Percentiles rank a stretch among this genome's conserved stretches.
Evolutionary conservation across 768 basidiomycete genomes (phyloP).

Genomic region (Podaxis mareebaensis): DNA sequence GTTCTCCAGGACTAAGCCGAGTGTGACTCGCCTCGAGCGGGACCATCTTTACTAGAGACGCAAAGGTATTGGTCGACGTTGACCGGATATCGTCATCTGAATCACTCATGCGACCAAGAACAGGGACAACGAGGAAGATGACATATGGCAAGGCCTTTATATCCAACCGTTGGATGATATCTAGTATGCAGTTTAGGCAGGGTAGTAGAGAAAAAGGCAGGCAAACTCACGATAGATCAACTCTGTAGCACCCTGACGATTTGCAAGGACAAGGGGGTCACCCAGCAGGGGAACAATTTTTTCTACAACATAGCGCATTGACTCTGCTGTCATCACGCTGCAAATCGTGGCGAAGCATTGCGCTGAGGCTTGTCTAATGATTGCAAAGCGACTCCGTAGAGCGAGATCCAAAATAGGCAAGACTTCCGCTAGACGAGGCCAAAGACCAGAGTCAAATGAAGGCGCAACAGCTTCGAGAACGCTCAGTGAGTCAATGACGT

Average conservation of each 20-base stretch:
- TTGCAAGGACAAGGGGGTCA: conserved; percentile 70
- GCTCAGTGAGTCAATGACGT: conserved; percentile 90
- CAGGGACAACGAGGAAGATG: conserved; percentile 93
- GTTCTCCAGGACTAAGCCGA: not conserved
- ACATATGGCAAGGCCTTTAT: conserved; percentile 95
- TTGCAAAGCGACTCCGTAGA: conserved; percentile 83
- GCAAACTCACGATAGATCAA: conserved; percentile 84
- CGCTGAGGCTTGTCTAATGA: conserved; percentile 87
- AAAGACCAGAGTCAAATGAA: conserved; percentile 68
- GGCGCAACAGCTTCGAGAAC: conserved; percentile 83
- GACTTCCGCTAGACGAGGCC: conserved; percentile 65
- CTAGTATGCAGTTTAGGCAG: conserved; percentile 39
- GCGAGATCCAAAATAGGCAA: conserved; percentile 79
- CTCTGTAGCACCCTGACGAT: conserved; percentile 90
- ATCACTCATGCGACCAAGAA: conserved; percentile 98
- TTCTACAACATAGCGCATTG: conserved; percentile 91
- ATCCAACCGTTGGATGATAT: conserved; percentile 89
- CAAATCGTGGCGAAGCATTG: conserved; percentile 87
- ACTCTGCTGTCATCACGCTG: conserved; percentile 79
- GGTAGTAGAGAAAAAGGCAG: conserved; percentile 14
- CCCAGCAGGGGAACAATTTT: conserved; percentile 77
- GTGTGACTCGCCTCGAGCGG: conserved; percentile 79
- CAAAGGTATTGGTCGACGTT: conserved; percentile 96
- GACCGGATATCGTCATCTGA: conserved; percentile 88
- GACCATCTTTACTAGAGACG: conserved; percentile 96